Evolutionary conservation across 352 stramenopile genomes (phyloP), one percentile per base, ranked within the genome.

Genomic region (Phytophthora ramorum): DNA sequence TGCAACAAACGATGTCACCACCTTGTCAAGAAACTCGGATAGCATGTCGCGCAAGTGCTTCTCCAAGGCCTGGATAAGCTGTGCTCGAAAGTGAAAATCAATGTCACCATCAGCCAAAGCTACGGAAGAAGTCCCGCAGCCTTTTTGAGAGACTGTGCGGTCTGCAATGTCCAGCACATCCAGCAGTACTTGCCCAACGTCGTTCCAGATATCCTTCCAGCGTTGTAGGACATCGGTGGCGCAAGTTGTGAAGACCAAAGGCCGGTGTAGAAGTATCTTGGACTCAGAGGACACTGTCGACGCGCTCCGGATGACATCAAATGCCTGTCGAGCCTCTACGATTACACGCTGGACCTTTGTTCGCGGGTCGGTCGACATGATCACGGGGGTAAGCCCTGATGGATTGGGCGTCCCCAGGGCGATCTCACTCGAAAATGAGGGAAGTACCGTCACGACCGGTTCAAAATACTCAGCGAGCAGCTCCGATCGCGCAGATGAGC

Each of bases 401-500:
- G 28, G 30, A 16, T 20, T 64, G 13, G 37, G 19, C 16, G 57
- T 38, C 48, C 44, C 58, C 4, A 76, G 35, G 3, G 52, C 22
- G 0, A 66, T 66, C 37, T 75, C 59, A 56, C 58, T 77, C 14
- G 48, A 62, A 66, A 77, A 63, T 10, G 72, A 88, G 16, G 83
- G 80, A 34, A 85, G 51, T 14, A 58, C 67, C 13, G 53, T 50
- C 34, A 87, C 66, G 4, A 83, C 43, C 0, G 71, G 56, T 49
- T 91, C 82, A 73, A 91, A 93, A 62, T 93, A 93, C 22, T 86
- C 73, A 19, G 65, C 63, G 58, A 86, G 75, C n/a, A 91, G 69
- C 47, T 78, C 49, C 17, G 82, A 76, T 28, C 56, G 63, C 8
- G 63, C 57, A 32, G 63, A 70, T 44, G 77, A 44, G 49, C 62